A percentile compares a stretch with the other conserved stretches of the same genome.
phyloP scores from a whole-genome alignment of 768 basidiomycete species.

The Mycena olivaceomarginata region DNA sequence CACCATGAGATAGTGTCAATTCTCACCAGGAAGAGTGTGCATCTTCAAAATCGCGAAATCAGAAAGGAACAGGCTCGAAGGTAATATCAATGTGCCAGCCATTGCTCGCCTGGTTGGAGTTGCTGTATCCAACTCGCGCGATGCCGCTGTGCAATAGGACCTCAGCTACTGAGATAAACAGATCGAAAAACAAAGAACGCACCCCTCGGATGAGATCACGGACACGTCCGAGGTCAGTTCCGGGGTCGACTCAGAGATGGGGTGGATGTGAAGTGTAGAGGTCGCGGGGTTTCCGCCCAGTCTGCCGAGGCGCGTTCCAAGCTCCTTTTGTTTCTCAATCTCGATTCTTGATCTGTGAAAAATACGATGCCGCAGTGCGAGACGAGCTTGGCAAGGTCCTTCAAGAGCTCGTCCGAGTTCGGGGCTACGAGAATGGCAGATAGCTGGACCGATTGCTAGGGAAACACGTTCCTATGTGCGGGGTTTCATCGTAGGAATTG shows the following conservation, averaged over 20 bases:
- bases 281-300: slow-evolving; percentile 68
- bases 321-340: slow-evolving; percentile 69
- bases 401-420: slow-evolving; percentile 70
- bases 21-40: slow-evolving; percentile 54
- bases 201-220: slow-evolving; percentile 69
- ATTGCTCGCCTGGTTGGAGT: slow-evolving; percentile 60
- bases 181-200: slow-evolving; percentile 33
- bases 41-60: no score
- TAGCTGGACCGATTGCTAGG: slow-evolving; percentile 65
- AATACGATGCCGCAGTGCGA: slow-evolving; percentile 80
- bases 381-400: slow-evolving; percentile 72
- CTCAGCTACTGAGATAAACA: neutral
- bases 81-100: slow-evolving; percentile 75
- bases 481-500: slow-evolving; percentile 64
- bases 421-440: slow-evolving; percentile 63
- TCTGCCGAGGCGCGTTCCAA: slow-evolving; percentile 69
- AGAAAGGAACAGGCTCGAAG: no score
- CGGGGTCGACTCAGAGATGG: slow-evolving; percentile 68
- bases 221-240: slow-evolving; percentile 73
- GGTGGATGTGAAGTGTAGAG: slow-evolving; percentile 72
- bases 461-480: slow-evolving; percentile 76
- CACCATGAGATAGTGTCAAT: neutral
- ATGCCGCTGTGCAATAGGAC: slow-evolving; percentile 57
- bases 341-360: slow-evolving; percentile 74
- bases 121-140: slow-evolving; percentile 55